phyloP scores from a whole-genome alignment of 768 basidiomycete genomes.

The Rickenella mellea region DNA sequence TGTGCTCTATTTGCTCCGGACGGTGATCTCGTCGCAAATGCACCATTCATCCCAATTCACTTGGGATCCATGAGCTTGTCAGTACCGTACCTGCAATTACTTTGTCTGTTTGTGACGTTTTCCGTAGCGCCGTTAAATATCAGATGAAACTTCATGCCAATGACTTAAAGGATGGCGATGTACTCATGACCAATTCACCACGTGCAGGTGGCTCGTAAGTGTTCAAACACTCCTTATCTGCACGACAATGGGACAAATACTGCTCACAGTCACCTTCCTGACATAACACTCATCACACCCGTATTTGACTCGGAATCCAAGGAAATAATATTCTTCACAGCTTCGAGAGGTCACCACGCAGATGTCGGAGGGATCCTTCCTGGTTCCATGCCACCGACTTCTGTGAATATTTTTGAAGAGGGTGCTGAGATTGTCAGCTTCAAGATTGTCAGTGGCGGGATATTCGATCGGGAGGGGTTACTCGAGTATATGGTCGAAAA shows the following conservation, averaged over 20 bases:
- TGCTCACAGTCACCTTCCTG: slow-evolving; percentile 54
- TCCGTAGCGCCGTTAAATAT: slow-evolving; percentile 67
- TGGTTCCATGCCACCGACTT: slow-evolving; percentile 93
- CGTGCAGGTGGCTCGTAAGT: slow-evolving; percentile 81
- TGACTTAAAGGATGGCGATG: slow-evolving; percentile 79
- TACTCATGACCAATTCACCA: slow-evolving; percentile 88
- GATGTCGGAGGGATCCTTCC: slow-evolving; percentile 91
- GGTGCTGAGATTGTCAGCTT: slow-evolving; percentile 87
- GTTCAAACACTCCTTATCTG: slow-evolving; percentile 7
- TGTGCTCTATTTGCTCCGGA: slow-evolving; percentile 94
- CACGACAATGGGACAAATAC: slow-evolving; percentile 7
- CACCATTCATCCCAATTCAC: slow-evolving; percentile 84
- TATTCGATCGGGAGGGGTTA: slow-evolving; percentile 71
- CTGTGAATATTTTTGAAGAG: slow-evolving; percentile 86
- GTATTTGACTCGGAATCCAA: slow-evolving; percentile 60
- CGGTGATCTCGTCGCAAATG: slow-evolving; percentile 91
- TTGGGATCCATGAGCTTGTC: slow-evolving; percentile 88
- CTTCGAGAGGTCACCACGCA: slow-evolving; percentile 89
- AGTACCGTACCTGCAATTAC: slow-evolving; percentile 23
- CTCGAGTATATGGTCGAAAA: slow-evolving; percentile 73
- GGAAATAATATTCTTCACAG: slow-evolving; percentile 87
- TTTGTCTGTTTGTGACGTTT: neutral
- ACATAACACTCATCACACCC: slow-evolving; percentile 91
- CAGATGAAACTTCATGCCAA: slow-evolving; percentile 74
- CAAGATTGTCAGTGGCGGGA: slow-evolving; percentile 78